Evolutionary conservation across 176 grass and related monocot species (phyloP).

Genomic region (Triticum dicoccoides): DNA sequence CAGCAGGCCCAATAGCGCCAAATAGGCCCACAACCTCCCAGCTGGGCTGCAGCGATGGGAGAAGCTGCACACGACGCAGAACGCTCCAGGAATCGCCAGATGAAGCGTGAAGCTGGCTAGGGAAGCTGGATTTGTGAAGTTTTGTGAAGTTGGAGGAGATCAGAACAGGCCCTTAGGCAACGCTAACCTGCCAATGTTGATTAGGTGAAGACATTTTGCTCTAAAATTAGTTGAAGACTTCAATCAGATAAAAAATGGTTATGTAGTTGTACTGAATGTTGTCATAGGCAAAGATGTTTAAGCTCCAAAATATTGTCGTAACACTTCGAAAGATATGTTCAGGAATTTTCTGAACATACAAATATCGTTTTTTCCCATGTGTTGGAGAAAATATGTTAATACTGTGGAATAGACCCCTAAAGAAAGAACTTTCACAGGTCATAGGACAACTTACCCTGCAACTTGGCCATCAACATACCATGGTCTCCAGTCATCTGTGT

Average conservation of each 20-base stretch:
- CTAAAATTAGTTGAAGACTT: too few species aligned
- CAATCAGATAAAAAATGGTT: neutral
- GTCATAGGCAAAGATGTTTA: neutral
- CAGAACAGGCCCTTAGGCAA: neutral
- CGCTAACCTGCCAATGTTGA: neutral
- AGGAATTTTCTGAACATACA: neutral
- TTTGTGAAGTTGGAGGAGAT: too few species aligned
- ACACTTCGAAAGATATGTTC: neutral
- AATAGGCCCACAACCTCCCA: too few species aligned
- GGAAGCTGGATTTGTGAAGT: too few species aligned
- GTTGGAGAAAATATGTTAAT: neutral
- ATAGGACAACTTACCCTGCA: slow-evolving; percentile 44
- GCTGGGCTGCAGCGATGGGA: too few species aligned
- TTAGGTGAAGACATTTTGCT: neutral
- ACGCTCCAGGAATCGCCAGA: too few species aligned
- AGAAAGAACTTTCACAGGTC: neutral
- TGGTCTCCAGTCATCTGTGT: slow-evolving; percentile 51
- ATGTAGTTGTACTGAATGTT: neutral
- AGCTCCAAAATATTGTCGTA: neutral
- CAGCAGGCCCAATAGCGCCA: too few species aligned
- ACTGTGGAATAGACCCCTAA: neutral
- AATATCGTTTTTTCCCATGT: neutral
- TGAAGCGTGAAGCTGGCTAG: too few species aligned
- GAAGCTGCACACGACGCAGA: too few species aligned
- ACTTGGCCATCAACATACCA: slow-evolving; percentile 56